Base-by-base conservation (phyloP, 179 eudicot genomes). In the Spergularia azorica region DNA sequence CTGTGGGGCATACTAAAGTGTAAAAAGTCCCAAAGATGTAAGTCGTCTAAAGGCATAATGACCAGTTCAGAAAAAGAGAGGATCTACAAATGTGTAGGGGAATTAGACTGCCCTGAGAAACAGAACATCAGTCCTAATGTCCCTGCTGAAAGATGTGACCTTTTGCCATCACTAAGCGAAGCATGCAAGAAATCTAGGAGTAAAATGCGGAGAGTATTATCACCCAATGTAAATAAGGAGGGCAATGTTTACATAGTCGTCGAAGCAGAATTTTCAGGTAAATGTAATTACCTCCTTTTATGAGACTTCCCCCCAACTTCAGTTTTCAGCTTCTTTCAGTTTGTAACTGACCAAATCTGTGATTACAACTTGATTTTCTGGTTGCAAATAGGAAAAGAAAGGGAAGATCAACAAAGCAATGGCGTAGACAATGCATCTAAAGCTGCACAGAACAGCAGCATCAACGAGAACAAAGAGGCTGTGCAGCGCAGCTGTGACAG, bases 151-250 rank as follows among this genome's bases (percentile, higher is more conserved):
- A 52, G 6, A 32, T 12, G 14, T 62, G 2, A 36, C 55, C 17
- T 15, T 2, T 8, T 77, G 38, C 63, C 80, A 70, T 14, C 61
- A 14, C 15, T 70, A 57, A 70, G 63, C 60, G 38, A 55, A 17
- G 70, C 6, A 18, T 70, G 41, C 61, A 61, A 77, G 75, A 70
- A 75, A 65, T 62, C 63, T 18, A 77, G 80, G 75, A 77, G 75
- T 70, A 70, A 70, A 54, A 77, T 14, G 52, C 46, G 57, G 67
- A 70, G 66, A 65, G n/a, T 50, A 15, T 16, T 50, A 15, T 17
- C 67, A 54, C 58, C 52, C 48, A 13, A 4, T 9, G 11, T 18
- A 13, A 36, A 20, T 67, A 21, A 68, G 43, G 60, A 69, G 50
- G 38, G 20, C 18, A 36, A 76, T 15, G 4, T 39, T 57, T 21